Evolutionary conservation across 371 early-diverging fungal genomes (phyloP).

Genomic region (Mucor saturninus): DNA sequence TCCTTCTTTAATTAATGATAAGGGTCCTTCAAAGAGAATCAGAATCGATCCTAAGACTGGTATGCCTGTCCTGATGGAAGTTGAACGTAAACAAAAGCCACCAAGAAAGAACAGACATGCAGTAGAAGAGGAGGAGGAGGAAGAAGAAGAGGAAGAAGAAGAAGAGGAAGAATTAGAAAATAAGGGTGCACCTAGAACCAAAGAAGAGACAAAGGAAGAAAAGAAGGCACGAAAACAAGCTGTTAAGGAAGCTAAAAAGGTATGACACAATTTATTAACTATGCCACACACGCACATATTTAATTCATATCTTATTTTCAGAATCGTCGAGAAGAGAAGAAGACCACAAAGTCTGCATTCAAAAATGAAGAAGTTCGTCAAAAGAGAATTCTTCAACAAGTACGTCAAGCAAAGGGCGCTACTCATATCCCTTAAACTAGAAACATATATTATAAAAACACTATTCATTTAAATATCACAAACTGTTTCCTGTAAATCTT

Average conservation of each 20-base stretch:
- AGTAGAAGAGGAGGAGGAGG: conserved; percentile 37
- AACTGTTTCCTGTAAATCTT: neutral
- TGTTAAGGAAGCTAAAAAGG: conserved; percentile 79
- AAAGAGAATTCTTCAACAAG: conserved; percentile 53
- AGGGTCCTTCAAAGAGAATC: conserved; percentile 49
- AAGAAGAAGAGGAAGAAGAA: conserved; percentile 52
- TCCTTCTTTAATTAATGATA: conserved; percentile 71
- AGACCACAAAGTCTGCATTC: conserved; percentile 74
- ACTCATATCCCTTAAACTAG: conserved; percentile 44
- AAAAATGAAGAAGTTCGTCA: conserved; percentile 67
- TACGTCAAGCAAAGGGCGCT: conserved; percentile 54
- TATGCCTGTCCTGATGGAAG: conserved; percentile 64
- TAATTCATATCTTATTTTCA: conserved; percentile 16
- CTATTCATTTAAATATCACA: neutral
- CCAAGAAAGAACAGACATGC: conserved; percentile 18
- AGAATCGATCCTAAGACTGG: conserved; percentile 68
- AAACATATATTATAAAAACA: neutral
- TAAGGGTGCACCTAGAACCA: conserved; percentile 66
- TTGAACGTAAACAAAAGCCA: conserved; percentile 40
- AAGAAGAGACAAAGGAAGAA: conserved; percentile 84
- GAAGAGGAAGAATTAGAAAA: conserved; percentile 52
- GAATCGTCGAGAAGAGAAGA: conserved; percentile 75
- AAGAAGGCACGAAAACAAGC: conserved; percentile 87
- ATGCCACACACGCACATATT: neutral
- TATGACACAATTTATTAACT: conserved; percentile 17